Base-by-base conservation (phyloP, 768 basidiomycete genomes). In the Termitomyces sp. region DNA sequence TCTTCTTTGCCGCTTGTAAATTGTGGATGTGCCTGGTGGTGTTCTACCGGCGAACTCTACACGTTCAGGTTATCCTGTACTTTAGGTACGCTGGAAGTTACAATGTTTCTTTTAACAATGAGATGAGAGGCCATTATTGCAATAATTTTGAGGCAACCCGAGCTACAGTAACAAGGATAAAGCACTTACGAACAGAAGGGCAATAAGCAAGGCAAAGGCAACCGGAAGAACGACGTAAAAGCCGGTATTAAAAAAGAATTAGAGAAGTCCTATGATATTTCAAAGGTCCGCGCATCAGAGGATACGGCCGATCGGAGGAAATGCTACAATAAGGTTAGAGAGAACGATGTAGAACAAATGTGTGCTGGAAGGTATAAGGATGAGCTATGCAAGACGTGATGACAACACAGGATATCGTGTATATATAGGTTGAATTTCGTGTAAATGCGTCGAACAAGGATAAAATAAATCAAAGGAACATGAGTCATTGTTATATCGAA, bases 391-490 rank as follows among this genome's bases (percentile, higher is more conserved):
- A 48, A 33, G 41, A 57, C 31, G 56, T 52, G 40, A 57, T 56
- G 41, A 38, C 47, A 48, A 57, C 57, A 54, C 55, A 53, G 33
- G 45, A 54, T 48, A 50, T 59, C 59, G 47, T 64, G 50, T 41
- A 14, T 35, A 41, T 33, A 21, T 44, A 44, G 51, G 38, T 55
- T 46, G 47, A 33, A 51, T 50, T 59, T 62, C 64, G 42, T 63
- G 46, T 53, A 60, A 55, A 60, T 54, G 52, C 62, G 50, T 62
- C 55, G 54, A 61, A 60, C 50, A 19, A 58, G 46, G 60, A 19
- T 30, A 19, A 60, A 62, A 33, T 8, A 47, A 64, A 58, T 58
- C 11, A 42, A 52, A 33, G 55, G 38, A 46, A 30, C 53, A 55
- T 47, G 4, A 49, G 44, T 53, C 33, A 21, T 35, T 14, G 54